Evolutionary conservation across 805 yeast species (phyloP).

Genomic region (Candida xiaguanensis): DNA sequence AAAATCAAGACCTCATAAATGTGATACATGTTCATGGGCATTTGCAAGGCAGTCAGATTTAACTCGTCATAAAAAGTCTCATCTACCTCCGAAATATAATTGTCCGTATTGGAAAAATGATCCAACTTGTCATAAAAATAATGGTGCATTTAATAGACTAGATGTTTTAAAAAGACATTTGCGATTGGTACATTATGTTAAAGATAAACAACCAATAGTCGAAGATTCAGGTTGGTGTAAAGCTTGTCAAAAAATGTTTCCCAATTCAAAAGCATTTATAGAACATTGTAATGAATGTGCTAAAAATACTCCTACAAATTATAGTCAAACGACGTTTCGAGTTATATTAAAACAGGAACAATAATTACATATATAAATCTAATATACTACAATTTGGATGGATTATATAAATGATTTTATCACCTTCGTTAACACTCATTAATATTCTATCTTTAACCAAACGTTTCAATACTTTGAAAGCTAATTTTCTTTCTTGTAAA

Average conservation of each 20-base stretch:
- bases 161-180: constrained; percentile 76
- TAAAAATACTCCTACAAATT: constrained; percentile 20
- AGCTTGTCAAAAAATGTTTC: constrained; percentile 56
- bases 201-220: constrained; percentile 32
- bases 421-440: constrained; percentile 45
- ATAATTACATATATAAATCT: constrained; percentile 47
- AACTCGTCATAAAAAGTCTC: constrained; percentile 65
- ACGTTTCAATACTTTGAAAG: constrained; percentile 75
- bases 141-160: constrained; percentile 69
- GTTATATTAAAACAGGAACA: constrained; percentile 2
- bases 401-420: constrained; percentile 35
- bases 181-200: constrained; percentile 63
- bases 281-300: constrained; percentile 69
- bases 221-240: constrained; percentile 58
- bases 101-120: constrained; percentile 73
- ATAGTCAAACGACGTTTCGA: constrained; percentile 12
- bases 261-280: constrained; percentile 51
- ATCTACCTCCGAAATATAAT: constrained; percentile 59
- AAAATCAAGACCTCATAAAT: constrained; percentile 11
- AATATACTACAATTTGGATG: constrained; percentile 85
- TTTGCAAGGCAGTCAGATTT: constrained; percentile 68
- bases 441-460: constrained; percentile 81
- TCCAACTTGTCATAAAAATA: constrained; percentile 71
- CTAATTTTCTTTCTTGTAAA: constrained; percentile 64
- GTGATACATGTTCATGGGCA: constrained; percentile 58